A percentile compares a stretch with the other conserved stretches of the same genome.
These are phyloP conservation scores for Coemansia asiatica DNA, from an alignment of 192 early-diverging fungal species.

Conservation along the genomic window DNA sequence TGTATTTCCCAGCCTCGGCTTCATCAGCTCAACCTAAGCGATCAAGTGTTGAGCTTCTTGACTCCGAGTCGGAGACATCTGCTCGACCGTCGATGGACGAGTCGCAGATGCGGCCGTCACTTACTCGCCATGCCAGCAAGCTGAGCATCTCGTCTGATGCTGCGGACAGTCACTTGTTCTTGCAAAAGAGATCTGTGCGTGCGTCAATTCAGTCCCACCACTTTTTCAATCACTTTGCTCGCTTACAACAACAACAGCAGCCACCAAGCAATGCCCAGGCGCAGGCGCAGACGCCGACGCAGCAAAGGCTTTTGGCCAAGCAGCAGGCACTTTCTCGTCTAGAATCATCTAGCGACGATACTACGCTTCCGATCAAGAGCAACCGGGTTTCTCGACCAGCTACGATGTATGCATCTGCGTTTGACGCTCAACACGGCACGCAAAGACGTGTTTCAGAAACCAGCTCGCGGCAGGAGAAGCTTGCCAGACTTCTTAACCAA, in stretches of 20 bases:
- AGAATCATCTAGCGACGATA: constrained; percentile 4
- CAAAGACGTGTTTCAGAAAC: constrained; percentile 31
- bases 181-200: constrained; percentile 22
- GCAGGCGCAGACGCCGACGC: background rate
- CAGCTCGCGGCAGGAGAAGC: constrained; percentile 41
- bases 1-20: constrained; percentile 26
- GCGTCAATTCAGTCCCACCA: constrained; percentile 43
- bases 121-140: constrained; percentile 41
- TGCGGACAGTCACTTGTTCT: constrained; percentile 12
- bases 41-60: constrained; percentile 29
- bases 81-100: constrained; percentile 52
- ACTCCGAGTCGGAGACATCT: constrained; percentile 39
- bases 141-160: constrained; percentile 47
- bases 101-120: constrained; percentile 25
- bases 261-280: background rate
- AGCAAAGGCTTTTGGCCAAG: constrained; percentile 2
- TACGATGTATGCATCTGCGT: constrained; percentile 36
- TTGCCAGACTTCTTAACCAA: constrained; percentile 38
- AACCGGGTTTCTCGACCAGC: constrained; percentile 33
- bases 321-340: constrained; percentile 8
- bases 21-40: constrained; percentile 25
- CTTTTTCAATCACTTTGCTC: constrained; percentile 25
- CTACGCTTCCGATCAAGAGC: background rate
- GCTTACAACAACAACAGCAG: constrained; percentile 14
- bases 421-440: constrained; percentile 12